Evolutionary conservation across 2,329 filamentous ascomycete genomes (phyloP).

Genomic region (Elsinoe ampelina): DNA sequence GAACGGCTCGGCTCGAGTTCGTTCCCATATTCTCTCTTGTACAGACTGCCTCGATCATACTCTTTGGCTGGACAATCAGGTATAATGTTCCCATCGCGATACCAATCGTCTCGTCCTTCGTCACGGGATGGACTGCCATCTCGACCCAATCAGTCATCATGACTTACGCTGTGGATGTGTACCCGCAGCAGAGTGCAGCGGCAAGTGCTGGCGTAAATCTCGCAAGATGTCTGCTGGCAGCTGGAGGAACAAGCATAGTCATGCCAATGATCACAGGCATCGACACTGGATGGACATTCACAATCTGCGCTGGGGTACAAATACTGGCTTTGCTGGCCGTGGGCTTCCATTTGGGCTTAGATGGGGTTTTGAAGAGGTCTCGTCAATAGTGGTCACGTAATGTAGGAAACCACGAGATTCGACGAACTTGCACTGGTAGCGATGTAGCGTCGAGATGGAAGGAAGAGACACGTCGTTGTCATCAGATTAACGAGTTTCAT

Average conservation of each 20-base stretch:
- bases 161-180: conserved; percentile 48
- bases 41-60: conserved; percentile 39
- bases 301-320: conserved; percentile 28
- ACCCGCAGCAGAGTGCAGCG: conserved; percentile 40
- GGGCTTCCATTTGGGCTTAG: background rate
- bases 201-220: conserved; percentile 47
- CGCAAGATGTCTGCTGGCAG: conserved; percentile 43
- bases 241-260: conserved; percentile 42
- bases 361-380: no score
- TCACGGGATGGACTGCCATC: conserved; percentile 44
- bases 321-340: background rate
- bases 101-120: conserved; percentile 43
- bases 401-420: background rate
- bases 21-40: conserved; percentile 38
- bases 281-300: conserved; percentile 41
- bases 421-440: no score
- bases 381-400: background rate
- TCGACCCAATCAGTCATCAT: conserved; percentile 42
- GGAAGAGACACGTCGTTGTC: no score
- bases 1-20: conserved; percentile 43
- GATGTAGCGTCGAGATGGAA: no score
- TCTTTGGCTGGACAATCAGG: conserved; percentile 47
- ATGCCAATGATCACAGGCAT: conserved; percentile 42
- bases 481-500: no score
- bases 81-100: conserved; percentile 38